Evolutionary conservation across 2,329 filamentous ascomycete species (phyloP).

Genomic region (Talaromyces marneffei): DNA sequence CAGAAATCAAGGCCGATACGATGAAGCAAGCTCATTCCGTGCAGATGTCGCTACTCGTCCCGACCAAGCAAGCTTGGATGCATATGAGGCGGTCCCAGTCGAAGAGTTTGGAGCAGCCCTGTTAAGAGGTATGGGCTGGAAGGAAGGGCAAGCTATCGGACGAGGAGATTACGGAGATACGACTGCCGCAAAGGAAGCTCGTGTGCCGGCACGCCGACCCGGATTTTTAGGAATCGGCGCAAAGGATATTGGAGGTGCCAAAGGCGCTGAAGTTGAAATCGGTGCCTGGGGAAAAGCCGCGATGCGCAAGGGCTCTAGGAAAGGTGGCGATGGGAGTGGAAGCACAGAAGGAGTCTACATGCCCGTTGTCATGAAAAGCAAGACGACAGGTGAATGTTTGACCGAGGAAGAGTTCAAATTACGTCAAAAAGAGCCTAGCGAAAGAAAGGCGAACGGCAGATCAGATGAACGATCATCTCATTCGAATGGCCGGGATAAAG

Average conservation of each 20-base stretch:
- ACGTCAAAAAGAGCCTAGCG: slow-evolving; percentile 45
- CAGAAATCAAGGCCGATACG: slow-evolving; percentile 23
- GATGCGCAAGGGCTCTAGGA: slow-evolving; percentile 51
- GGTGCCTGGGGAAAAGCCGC: slow-evolving; percentile 70
- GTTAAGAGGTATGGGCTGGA: slow-evolving; percentile 92
- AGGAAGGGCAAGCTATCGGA: slow-evolving; percentile 59
- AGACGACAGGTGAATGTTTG: slow-evolving; percentile 56
- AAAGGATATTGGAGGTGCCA: slow-evolving; percentile 61
- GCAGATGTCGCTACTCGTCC: slow-evolving; percentile 67
- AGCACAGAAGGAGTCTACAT: slow-evolving; percentile 50
- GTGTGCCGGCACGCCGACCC: slow-evolving; percentile 63
- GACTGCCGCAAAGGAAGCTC: slow-evolving; percentile 49
- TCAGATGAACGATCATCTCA: slow-evolving; percentile 33
- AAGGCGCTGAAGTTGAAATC: slow-evolving; percentile 59
- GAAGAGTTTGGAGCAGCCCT: slow-evolving; percentile 92
- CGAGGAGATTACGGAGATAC: slow-evolving; percentile 45
- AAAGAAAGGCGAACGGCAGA: slow-evolving; percentile 43
- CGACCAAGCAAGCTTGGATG: slow-evolving; percentile 68
- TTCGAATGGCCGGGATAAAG: slow-evolving; percentile 17
- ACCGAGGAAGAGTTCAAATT: slow-evolving; percentile 57
- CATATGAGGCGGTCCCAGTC: slow-evolving; percentile 83
- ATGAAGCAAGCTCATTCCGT: slow-evolving; percentile 56
- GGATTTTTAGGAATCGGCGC: slow-evolving; percentile 84
- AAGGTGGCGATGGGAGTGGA: slow-evolving; percentile 41
- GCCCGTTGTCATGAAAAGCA: slow-evolving; percentile 57